Evolutionary conservation across 2,329 filamentous ascomycete species (phyloP).

Genomic region (Phialophora verrucosa): DNA sequence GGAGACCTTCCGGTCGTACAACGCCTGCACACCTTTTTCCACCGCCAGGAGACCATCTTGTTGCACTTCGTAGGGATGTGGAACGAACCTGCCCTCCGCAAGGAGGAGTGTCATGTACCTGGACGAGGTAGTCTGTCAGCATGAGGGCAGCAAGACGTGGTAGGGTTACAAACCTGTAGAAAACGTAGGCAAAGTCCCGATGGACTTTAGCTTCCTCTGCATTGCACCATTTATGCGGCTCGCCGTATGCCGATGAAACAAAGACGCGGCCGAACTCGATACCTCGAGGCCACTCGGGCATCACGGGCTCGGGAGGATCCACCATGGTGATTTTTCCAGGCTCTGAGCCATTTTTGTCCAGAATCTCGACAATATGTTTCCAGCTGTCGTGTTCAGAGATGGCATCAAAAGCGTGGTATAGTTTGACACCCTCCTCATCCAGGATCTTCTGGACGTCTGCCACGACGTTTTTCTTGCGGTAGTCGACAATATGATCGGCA

Average conservation of each 20-base stretch:
- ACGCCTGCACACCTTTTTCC: constrained; percentile 5
- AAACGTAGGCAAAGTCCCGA: constrained; percentile 17
- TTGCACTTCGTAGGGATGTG: constrained; percentile 12
- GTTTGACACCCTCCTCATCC: constrained; percentile 7
- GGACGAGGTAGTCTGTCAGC: background rate
- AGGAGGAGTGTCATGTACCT: constrained; percentile 16
- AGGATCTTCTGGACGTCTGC: constrained; percentile 7
- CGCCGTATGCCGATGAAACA: constrained; percentile 15
- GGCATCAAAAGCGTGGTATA: constrained; percentile 13
- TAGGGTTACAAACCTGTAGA: constrained; percentile 9
- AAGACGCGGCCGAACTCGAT: constrained; percentile 14
- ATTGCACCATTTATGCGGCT: background rate
- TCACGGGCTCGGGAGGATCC: constrained; percentile 5
- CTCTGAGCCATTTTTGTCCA: constrained; percentile 5
- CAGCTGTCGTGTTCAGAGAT: constrained; percentile 11
- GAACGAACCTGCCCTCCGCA: constrained; percentile 8
- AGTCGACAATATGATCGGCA: constrained; percentile 8
- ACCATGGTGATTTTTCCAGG: constrained; percentile 11
- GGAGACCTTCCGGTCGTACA: constrained; percentile 9
- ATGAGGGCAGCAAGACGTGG: background rate
- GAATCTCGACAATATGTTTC: constrained; percentile 7
- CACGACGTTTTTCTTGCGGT: constrained; percentile 7
- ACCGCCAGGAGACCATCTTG: constrained; percentile 6
- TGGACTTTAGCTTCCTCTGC: constrained; percentile 3
- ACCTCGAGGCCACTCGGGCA: constrained; percentile 11